Percentiles rank a stretch among this genome's conserved stretches.
Conservation (phyloP, 345 rosid species). For the Barbarea vulgaris region DNA sequence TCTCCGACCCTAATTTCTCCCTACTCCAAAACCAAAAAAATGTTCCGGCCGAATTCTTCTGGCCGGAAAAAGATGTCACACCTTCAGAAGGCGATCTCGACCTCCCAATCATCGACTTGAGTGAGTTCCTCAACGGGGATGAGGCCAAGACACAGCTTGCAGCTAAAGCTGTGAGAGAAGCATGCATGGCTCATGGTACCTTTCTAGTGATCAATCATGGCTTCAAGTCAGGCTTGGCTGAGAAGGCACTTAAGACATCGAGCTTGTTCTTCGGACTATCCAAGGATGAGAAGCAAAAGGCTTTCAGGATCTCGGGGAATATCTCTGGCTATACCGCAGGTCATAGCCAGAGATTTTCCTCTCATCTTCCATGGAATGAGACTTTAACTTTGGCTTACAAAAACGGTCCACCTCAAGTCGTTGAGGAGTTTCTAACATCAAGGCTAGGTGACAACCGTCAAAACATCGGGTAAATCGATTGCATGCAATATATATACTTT, state of each 20-base stretch:
- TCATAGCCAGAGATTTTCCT: slow-evolving; percentile 51
- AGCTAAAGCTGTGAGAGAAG: slow-evolving; percentile 41
- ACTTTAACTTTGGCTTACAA: slow-evolving; percentile 48
- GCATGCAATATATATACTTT: neutral
- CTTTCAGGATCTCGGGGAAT: slow-evolving; percentile 34
- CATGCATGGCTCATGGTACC: slow-evolving; percentile 63
- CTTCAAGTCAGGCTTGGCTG: slow-evolving; percentile 45
- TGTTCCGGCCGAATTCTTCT: slow-evolving; percentile 45
- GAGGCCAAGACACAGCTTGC: slow-evolving; percentile 39
- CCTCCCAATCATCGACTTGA: slow-evolving; percentile 55
- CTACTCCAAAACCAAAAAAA: slow-evolving; percentile 26
- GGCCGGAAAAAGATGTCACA: slow-evolving; percentile 48
- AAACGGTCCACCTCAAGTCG: slow-evolving; percentile 22
- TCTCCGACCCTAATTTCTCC: slow-evolving; percentile 35
- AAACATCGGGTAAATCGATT: slow-evolving; percentile 45
- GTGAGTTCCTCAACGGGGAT: slow-evolving; percentile 49
- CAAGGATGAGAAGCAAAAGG: slow-evolving; percentile 37
- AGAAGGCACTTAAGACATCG: slow-evolving; percentile 36
- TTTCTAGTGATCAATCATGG: slow-evolving; percentile 73
- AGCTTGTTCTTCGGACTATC: slow-evolving; percentile 47
- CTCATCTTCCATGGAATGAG: slow-evolving; percentile 75
- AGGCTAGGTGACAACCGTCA: slow-evolving; percentile 43
- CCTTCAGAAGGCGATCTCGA: slow-evolving; percentile 43
- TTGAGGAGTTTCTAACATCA: slow-evolving; percentile 44
- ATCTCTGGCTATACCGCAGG: slow-evolving; percentile 52